A percentile compares a stretch with the other conserved stretches of the same genome.
phyloP scores from a whole-genome alignment of 768 basidiomycete genomes.

The Nidularia pulvinata region DNA sequence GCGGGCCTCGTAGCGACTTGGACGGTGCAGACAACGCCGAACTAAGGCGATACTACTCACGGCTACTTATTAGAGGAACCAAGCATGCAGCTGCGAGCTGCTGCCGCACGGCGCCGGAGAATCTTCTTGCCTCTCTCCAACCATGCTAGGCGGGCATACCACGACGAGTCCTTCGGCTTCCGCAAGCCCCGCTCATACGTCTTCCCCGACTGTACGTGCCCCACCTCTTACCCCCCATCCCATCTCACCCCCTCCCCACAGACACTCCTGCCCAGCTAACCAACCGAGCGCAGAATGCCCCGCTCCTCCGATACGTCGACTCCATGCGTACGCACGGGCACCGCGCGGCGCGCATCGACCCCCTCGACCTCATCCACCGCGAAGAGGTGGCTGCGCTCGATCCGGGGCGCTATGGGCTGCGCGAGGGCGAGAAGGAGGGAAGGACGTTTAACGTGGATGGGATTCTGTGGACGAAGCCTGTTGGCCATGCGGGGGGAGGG shows the following conservation, averaged over 20 bases:
- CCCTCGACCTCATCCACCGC: constrained; percentile 83
- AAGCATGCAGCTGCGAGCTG: too few species aligned
- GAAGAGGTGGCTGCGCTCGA: constrained; percentile 79
- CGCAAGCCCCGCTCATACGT: constrained; percentile 60
- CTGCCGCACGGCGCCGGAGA: too few species aligned
- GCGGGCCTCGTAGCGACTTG: too few species aligned
- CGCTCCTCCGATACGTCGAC: constrained; percentile 87
- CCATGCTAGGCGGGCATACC: constrained; percentile 38
- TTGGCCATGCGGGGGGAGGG: constrained; percentile 15
- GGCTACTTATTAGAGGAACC: too few species aligned
- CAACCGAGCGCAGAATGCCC: constrained; percentile 72
- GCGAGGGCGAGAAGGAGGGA: constrained; percentile 28
- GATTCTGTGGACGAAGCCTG: constrained; percentile 72
- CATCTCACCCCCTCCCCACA: constrained; percentile 15
- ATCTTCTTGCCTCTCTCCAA: not conserved
- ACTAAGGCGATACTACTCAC: too few species aligned
- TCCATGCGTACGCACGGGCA: constrained; percentile 86
- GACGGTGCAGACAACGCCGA: too few species aligned
- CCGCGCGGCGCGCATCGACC: constrained; percentile 85
- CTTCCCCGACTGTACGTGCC: constrained; percentile 70
- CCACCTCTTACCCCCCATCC: not conserved
- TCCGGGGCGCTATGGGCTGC: constrained; percentile 75
- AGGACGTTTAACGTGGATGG: constrained; percentile 73
- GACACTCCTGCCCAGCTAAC: constrained; percentile 65
- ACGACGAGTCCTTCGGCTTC: constrained; percentile 82